Conservation (phyloP, 2,329 filamentous ascomycete species). For the Penicillium sp. region DNA sequence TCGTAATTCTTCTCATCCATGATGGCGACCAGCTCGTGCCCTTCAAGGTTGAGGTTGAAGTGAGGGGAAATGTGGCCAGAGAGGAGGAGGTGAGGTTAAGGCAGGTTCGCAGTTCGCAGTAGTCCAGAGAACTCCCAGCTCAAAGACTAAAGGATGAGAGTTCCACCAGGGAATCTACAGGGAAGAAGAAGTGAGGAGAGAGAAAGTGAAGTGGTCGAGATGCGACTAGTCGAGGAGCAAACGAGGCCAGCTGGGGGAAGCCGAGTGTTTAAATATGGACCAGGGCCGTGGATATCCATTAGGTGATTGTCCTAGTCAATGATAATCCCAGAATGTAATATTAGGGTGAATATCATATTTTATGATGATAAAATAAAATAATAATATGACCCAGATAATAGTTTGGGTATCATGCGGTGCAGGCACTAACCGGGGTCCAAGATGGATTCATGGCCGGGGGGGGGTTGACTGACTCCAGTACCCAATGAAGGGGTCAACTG, state of each 20-base stretch:
- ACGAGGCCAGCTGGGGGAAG: neutral
- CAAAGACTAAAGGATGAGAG: neutral
- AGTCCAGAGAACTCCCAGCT: neutral
- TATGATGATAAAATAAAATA: neutral
- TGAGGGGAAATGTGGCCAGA: neutral
- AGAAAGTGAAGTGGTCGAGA: neutral
- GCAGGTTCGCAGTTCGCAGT: neutral
- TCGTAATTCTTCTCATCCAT: constrained; percentile 37
- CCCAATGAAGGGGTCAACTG: neutral
- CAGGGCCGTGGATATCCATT: neutral
- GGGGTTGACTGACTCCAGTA: neutral
- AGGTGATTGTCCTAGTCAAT: neutral
- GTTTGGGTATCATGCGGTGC: neutral
- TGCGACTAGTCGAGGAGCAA: neutral
- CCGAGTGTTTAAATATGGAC: constrained; percentile 6
- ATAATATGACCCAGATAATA: neutral
- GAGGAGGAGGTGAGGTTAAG: neutral
- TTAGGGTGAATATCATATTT: neutral
- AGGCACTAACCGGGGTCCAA: neutral
- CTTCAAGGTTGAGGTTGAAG: neutral
- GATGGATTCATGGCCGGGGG: neutral
- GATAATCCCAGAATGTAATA: neutral
- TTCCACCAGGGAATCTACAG: neutral
- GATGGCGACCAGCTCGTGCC: neutral
- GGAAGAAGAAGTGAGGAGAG: neutral